phyloP scores from a whole-genome alignment of 2,329 filamentous ascomycete genomes.

The Aspergillus novoparasiticus region DNA sequence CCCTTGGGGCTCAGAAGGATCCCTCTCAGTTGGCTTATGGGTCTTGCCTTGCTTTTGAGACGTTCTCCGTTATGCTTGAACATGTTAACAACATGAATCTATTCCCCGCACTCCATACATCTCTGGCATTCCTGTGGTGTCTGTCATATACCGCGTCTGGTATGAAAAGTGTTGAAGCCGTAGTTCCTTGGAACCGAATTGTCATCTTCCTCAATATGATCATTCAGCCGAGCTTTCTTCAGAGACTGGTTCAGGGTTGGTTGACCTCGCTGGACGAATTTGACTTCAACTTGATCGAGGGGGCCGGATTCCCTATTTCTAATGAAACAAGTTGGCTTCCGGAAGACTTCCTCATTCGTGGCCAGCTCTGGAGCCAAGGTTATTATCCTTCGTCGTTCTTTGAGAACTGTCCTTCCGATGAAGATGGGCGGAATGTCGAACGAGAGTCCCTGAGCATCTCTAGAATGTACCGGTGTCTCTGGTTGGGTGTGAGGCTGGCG shows the following conservation, averaged over 20 bases:
- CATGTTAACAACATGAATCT: constrained; percentile 55
- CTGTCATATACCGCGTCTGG: constrained; percentile 40
- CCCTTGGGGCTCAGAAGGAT: constrained; percentile 17
- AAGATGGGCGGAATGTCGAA: constrained; percentile 58
- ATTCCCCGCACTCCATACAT: constrained; percentile 58
- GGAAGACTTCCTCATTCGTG: constrained; percentile 62
- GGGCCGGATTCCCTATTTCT: constrained; percentile 44
- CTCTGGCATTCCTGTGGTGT: constrained; percentile 56
- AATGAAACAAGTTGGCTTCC: constrained; percentile 53
- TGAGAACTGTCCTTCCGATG: constrained; percentile 50
- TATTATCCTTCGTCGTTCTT: constrained; percentile 58
- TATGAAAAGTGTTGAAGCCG: constrained; percentile 43
- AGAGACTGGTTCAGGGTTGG: constrained; percentile 2
- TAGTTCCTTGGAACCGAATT: constrained; percentile 56
- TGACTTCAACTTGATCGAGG: constrained; percentile 39
- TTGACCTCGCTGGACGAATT: constrained; percentile 25
- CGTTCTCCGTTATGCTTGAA: constrained; percentile 47
- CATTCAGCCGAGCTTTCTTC: constrained; percentile 30
- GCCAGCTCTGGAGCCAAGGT: constrained; percentile 54
- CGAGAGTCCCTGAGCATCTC: constrained; percentile 50
- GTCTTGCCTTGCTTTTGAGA: constrained; percentile 45
- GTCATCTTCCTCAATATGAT: constrained; percentile 58
- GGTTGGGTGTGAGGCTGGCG: constrained; percentile 49
- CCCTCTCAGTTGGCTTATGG: constrained; percentile 39
- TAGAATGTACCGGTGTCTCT: constrained; percentile 56